Evolutionary conservation across 140 eudicot species (phyloP).

Genomic region (Senecio squalidus): DNA sequence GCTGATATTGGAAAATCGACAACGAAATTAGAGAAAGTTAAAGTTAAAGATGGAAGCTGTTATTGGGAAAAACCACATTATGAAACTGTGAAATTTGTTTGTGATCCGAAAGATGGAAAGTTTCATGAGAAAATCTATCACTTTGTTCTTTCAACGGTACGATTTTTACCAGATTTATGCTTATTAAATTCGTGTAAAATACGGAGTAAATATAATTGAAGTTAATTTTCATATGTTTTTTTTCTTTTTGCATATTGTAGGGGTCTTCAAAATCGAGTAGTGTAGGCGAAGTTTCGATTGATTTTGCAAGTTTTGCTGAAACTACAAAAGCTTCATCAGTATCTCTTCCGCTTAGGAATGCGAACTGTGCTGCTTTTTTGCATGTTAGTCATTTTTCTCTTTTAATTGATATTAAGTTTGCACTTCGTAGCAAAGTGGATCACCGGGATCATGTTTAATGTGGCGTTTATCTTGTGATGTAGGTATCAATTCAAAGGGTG

Average conservation of each 20-base stretch:
- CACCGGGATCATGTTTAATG: conserved; percentile 7
- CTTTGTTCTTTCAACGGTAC: conserved; percentile 71
- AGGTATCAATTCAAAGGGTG: conserved; percentile 81
- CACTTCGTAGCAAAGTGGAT: not conserved
- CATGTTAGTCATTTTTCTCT: conserved; percentile 55
- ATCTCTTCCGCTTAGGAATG: conserved; percentile 75
- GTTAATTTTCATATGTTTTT: not conserved
- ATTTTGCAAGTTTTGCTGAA: conserved; percentile 68
- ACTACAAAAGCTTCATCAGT: conserved; percentile 54
- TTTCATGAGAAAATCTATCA: conserved; percentile 69
- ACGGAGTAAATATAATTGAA: conserved; percentile 18
- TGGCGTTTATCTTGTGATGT: conserved; percentile 10
- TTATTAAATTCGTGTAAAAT: not conserved
- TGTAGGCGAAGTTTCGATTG: conserved; percentile 86
- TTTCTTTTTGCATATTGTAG: conserved; percentile 32
- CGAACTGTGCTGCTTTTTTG: conserved; percentile 52
- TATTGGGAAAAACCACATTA: conserved; percentile 78
- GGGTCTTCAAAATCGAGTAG: conserved; percentile 75
- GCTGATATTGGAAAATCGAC: conserved; percentile 89
- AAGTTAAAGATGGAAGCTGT: conserved; percentile 70
- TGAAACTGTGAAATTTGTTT: conserved; percentile 73
- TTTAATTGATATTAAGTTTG: not conserved
- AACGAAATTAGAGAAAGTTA: conserved; percentile 57
- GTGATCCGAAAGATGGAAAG: conserved; percentile 75
- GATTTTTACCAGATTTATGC: conserved; percentile 11